These are phyloP conservation scores for Coniochaeta sp. DNA, from an alignment of 2,329 filamentous ascomycete species.

Conservation along the genomic window DNA sequence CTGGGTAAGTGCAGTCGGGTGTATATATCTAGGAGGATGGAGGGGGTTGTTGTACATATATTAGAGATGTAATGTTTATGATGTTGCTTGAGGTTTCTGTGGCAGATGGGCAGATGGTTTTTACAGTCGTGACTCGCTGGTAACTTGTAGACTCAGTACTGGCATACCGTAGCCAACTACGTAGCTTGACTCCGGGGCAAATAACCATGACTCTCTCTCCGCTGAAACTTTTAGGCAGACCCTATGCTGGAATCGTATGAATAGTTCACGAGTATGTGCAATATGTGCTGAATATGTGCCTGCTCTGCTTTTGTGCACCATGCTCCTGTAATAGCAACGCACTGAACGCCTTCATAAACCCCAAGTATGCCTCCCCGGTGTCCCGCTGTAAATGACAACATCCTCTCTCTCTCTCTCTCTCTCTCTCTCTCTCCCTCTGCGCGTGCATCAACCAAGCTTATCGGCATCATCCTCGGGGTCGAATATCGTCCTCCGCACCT, in stretches of 20 bases:
- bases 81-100: background rate
- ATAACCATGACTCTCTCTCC: no score
- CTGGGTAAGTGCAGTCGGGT: conserved; percentile 2
- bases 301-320: background rate
- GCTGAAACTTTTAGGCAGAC: no score
- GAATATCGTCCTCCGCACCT: conserved; percentile 60
- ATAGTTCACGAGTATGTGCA: background rate
- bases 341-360: background rate
- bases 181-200: no score
- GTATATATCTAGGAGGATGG: background rate
- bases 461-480: conserved; percentile 69
- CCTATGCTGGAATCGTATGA: no score
- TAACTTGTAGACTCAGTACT: no score
- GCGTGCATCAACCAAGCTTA: conserved; percentile 58
- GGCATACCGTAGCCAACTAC: no score
- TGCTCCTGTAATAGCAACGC: background rate
- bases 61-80: background rate
- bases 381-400: background rate
- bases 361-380: background rate
- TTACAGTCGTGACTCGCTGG: no score
- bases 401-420: no score
- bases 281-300: background rate
- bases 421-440: background rate
- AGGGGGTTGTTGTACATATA: background rate
- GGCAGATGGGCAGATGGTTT: no score